Evolutionary conservation across 1,284 basidiomycete genomes (phyloP).

Genomic region (Amylostereum areolatum): DNA sequence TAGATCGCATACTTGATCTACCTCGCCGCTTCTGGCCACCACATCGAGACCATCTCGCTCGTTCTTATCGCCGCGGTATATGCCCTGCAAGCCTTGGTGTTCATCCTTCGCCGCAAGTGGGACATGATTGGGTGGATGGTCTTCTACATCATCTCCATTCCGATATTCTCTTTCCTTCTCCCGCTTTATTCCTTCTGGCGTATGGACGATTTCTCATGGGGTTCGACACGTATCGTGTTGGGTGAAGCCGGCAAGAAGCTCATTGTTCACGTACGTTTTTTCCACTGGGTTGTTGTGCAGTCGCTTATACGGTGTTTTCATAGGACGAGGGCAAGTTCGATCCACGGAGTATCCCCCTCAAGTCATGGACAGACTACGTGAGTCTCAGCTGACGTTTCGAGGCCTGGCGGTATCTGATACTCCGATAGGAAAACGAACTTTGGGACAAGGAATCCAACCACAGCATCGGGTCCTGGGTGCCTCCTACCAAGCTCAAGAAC

Average conservation of each 20-base stretch:
- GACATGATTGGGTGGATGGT: constrained; percentile 98
- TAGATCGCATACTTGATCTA: constrained; percentile 88
- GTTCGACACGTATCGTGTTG: constrained; percentile 88
- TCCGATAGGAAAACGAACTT: constrained; percentile 78
- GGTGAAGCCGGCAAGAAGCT: constrained; percentile 95
- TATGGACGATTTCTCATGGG: constrained; percentile 99
- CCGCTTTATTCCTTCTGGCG: constrained; percentile 98
- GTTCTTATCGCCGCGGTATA: constrained; percentile 93
- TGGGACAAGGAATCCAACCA: constrained; percentile 97
- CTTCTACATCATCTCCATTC: constrained; percentile 92
- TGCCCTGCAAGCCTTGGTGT: constrained; percentile 84
- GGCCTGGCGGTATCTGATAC: constrained; percentile 5
- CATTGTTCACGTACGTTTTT: constrained; percentile 76
- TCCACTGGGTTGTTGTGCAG: neutral
- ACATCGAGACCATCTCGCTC: constrained; percentile 75
- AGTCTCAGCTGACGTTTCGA: constrained; percentile 15
- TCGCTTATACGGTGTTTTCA: constrained; percentile 12
- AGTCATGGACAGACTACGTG: constrained; percentile 95
- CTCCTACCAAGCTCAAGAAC: constrained; percentile 60
- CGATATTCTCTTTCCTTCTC: constrained; percentile 87
- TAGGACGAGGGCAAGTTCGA: constrained; percentile 98
- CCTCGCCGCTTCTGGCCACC: constrained; percentile 52
- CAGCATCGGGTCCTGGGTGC: constrained; percentile 82
- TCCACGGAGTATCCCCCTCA: constrained; percentile 85
- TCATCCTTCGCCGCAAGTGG: constrained; percentile 86